Conservation (phyloP, 2,329 filamentous ascomycete species). For the Niveomyces coronatus region DNA sequence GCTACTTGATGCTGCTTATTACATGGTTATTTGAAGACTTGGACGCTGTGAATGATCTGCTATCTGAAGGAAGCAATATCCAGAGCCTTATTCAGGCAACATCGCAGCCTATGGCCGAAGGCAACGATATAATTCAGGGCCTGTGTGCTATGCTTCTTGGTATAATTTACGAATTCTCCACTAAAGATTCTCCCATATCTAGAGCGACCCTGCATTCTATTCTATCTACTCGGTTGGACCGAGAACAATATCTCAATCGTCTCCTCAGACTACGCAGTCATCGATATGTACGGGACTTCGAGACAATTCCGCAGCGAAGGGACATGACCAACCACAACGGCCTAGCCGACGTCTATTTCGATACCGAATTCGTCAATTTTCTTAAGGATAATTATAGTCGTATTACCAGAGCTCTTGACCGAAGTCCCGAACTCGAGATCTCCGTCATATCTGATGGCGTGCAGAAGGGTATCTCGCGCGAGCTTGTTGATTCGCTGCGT, state of each 20-base stretch:
- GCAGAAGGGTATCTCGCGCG: slow-evolving; percentile 85
- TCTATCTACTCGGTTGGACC: slow-evolving; percentile 64
- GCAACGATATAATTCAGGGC: slow-evolving; percentile 63
- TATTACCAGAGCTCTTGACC: slow-evolving; percentile 73
- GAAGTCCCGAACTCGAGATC: slow-evolving; percentile 80
- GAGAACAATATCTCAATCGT: slow-evolving; percentile 79
- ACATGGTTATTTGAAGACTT: slow-evolving; percentile 90
- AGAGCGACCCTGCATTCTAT: slow-evolving; percentile 71
- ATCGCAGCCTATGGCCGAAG: slow-evolving; percentile 44
- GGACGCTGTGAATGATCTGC: slow-evolving; percentile 83
- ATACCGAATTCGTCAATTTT: slow-evolving; percentile 80
- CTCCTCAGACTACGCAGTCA: slow-evolving; percentile 68
- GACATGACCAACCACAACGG: slow-evolving; percentile 35
- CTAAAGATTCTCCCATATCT: slow-evolving; percentile 87
- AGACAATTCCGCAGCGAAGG: slow-evolving; percentile 66
- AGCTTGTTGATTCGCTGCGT: slow-evolving; percentile 78
- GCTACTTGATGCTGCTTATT: slow-evolving; percentile 80
- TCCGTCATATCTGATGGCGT: slow-evolving; percentile 69
- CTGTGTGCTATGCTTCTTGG: slow-evolving; percentile 78
- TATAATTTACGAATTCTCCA: slow-evolving; percentile 92
- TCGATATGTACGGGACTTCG: slow-evolving; percentile 76
- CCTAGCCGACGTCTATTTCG: slow-evolving; percentile 76
- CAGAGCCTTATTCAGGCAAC: slow-evolving; percentile 72
- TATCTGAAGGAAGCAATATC: slow-evolving; percentile 86
- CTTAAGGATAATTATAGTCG: slow-evolving; percentile 93